phyloP scores from a whole-genome alignment of 805 yeast species.

The Candida insectorum region DNA sequence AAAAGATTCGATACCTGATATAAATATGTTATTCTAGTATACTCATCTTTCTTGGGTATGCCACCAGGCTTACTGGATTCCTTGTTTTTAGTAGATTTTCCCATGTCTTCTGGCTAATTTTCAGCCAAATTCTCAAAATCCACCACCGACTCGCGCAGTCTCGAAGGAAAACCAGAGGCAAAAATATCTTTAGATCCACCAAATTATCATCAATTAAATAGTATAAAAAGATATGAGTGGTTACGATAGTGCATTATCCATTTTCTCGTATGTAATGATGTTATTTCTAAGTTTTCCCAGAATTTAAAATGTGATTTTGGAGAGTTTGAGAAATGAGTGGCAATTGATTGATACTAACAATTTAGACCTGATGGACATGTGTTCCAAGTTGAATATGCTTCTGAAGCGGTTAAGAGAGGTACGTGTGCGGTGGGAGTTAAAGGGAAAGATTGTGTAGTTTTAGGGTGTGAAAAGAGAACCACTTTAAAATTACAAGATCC shows the following conservation, averaged over 20 bases:
- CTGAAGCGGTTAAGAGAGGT: slow-evolving; percentile 97
- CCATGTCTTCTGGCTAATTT: no score
- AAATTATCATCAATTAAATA: slow-evolving; percentile 1
- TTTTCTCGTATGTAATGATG: slow-evolving; percentile 81
- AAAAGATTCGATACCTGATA: slow-evolving; percentile 51
- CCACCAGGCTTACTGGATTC: slow-evolving; percentile 1
- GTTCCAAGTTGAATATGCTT: slow-evolving; percentile 97
- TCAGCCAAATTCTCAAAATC: not conserved
- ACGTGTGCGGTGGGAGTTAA: slow-evolving; percentile 98
- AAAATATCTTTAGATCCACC: no score
- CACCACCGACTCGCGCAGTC: no score
- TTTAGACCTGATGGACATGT: slow-evolving; percentile 95
- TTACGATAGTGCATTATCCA: slow-evolving; percentile 97
- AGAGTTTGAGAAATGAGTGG: not conserved
- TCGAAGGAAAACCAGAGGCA: no score
- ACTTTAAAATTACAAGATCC: slow-evolving; percentile 95
- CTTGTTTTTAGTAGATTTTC: not conserved
- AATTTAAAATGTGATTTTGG: not conserved
- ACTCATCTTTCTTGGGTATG: slow-evolving; percentile 53
- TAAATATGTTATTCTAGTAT: slow-evolving; percentile 55
- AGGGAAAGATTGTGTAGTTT: slow-evolving; percentile 82
- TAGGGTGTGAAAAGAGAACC: slow-evolving; percentile 96
- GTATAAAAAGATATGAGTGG: slow-evolving; percentile 69
- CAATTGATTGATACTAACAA: slow-evolving; percentile 24
- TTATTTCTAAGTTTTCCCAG: no score